Percentiles rank a stretch among this genome's conserved stretches.
Evolutionary conservation across 2,329 filamentous ascomycete genomes (phyloP).

Genomic region (Xylaria arbuscula): DNA sequence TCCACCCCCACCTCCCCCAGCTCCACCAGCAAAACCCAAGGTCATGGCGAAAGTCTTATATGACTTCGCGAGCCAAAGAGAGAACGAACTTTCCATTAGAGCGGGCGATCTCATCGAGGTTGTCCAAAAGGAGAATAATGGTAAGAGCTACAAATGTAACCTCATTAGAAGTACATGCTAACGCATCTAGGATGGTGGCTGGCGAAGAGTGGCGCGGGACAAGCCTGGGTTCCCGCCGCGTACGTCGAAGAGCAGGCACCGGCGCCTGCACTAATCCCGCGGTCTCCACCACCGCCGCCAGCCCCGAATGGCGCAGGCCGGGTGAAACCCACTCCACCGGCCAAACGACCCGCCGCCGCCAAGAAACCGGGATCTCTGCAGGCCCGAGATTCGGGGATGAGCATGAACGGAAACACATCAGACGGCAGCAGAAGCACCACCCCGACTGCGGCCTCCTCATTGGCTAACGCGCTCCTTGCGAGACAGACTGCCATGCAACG

Average conservation of each 20-base stretch:
- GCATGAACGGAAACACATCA: constrained; percentile 67
- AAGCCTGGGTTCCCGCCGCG: constrained; percentile 93
- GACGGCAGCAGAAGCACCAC: constrained; percentile 76
- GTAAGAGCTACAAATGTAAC: constrained; percentile 63
- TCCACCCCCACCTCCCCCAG: constrained; percentile 74
- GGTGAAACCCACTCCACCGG: constrained; percentile 77
- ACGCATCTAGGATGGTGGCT: constrained; percentile 88
- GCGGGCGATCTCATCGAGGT: constrained; percentile 87
- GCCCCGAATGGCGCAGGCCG: constrained; percentile 59
- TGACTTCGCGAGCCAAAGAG: constrained; percentile 85
- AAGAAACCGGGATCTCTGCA: constrained; percentile 77
- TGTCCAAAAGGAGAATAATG: constrained; percentile 94
- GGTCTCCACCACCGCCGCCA: constrained; percentile 74
- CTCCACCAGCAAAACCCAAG: constrained; percentile 74
- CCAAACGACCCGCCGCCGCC: constrained; percentile 78
- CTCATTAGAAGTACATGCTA: constrained; percentile 44
- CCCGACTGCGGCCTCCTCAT: constrained; percentile 76
- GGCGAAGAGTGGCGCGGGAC: constrained; percentile 76
- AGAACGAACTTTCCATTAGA: constrained; percentile 84
- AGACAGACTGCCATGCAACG: constrained; percentile 81
- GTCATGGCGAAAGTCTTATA: constrained; percentile 91
- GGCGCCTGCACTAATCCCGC: constrained; percentile 70
- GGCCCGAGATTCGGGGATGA: constrained; percentile 78
- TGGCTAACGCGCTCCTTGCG: constrained; percentile 82
- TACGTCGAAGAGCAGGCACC: constrained; percentile 88